These are phyloP conservation scores for Medicago lupulina DNA, from an alignment of 306 rosid genomes.

Conservation along the genomic window DNA sequence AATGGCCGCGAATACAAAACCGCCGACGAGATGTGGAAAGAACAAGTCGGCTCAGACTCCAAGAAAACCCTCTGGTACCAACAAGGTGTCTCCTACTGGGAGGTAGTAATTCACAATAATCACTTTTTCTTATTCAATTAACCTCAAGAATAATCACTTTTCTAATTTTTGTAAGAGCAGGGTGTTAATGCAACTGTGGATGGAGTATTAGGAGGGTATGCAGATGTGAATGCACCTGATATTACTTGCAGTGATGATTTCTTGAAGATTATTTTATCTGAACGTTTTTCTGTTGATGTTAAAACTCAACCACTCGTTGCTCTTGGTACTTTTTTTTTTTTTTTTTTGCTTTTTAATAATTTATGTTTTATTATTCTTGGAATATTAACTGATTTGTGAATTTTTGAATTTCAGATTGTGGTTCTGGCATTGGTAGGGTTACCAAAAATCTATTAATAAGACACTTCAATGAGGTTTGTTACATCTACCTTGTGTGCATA, in stretches of 20 bases:
- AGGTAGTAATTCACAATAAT: slow-evolving; percentile 43
- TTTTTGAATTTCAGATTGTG: slow-evolving; percentile 75
- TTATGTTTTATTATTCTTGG: not conserved
- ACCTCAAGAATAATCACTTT: not conserved
- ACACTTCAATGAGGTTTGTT: slow-evolving; percentile 85
- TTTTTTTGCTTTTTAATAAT: not conserved
- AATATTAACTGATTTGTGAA: slow-evolving; percentile 29
- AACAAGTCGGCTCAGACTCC: slow-evolving; percentile 67
- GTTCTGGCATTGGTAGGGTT: slow-evolving; percentile 97
- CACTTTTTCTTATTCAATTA: not conserved
- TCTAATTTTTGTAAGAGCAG: slow-evolving; percentile 43
- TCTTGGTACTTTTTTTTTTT: slow-evolving; percentile 61
- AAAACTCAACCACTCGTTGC: slow-evolving; percentile 66
- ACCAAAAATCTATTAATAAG: slow-evolving; percentile 85
- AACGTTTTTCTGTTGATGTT: slow-evolving; percentile 55
- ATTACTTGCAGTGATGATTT: slow-evolving; percentile 78
- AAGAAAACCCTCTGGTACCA: slow-evolving; percentile 82
- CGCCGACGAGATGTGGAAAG: slow-evolving; percentile 92
- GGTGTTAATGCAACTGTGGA: slow-evolving; percentile 85
- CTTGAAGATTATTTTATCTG: slow-evolving; percentile 65
- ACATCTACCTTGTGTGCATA: slow-evolving; percentile 29
- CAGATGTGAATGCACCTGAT: slow-evolving; percentile 71
- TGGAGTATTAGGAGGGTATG: slow-evolving; percentile 91
- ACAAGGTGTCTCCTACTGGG: slow-evolving; percentile 90
- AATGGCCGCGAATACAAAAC: slow-evolving; percentile 71